A percentile compares a stretch with the other conserved stretches of the same genome.
These are phyloP conservation scores for Cocos nucifera DNA, from an alignment of 176 grass and related monocot species.

Conservation along the genomic window DNA sequence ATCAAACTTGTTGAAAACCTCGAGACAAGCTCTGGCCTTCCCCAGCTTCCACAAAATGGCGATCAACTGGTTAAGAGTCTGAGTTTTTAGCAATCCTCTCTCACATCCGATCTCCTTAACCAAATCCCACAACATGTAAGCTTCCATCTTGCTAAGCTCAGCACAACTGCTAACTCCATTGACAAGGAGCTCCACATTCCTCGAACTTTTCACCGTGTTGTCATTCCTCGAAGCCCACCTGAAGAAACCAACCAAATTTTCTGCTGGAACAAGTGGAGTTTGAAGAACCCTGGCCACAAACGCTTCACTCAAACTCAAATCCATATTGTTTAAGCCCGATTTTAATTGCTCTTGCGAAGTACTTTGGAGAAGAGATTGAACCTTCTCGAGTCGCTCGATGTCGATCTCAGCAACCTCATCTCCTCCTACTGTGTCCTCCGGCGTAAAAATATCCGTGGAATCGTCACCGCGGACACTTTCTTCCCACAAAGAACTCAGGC, in stretches of 20 bases:
- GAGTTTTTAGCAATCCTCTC: conserved; percentile 37
- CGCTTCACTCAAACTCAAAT: conserved; percentile 50
- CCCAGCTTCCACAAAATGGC: conserved; percentile 57
- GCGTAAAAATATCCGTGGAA: neutral
- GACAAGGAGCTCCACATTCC: conserved; percentile 44
- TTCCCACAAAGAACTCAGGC: conserved; percentile 31
- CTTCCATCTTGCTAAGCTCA: conserved; percentile 45
- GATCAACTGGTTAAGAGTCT: conserved; percentile 54
- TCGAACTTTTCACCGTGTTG: conserved; percentile 33
- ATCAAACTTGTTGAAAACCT: conserved; percentile 68
- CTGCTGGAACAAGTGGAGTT: conserved; percentile 33
- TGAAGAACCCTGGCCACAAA: conserved; percentile 53
- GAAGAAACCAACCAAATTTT: conserved; percentile 55
- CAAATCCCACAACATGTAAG: conserved; percentile 80
- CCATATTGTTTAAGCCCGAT: conserved; percentile 44
- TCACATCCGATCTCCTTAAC: conserved; percentile 63
- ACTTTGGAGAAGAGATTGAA: conserved; percentile 27
- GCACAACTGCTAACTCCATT: conserved; percentile 29
- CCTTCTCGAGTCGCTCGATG: conserved; percentile 34
- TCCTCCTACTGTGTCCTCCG: neutral
- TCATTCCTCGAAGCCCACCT: conserved; percentile 40
- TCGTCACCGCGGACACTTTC: no score
- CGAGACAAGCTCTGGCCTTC: conserved; percentile 55
- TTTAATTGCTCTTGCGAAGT: conserved; percentile 30
- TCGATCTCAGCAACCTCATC: conserved; percentile 21